Conservation (phyloP, 2,329 filamentous ascomycete genomes). For the Botrytis hyacinthi region DNA sequence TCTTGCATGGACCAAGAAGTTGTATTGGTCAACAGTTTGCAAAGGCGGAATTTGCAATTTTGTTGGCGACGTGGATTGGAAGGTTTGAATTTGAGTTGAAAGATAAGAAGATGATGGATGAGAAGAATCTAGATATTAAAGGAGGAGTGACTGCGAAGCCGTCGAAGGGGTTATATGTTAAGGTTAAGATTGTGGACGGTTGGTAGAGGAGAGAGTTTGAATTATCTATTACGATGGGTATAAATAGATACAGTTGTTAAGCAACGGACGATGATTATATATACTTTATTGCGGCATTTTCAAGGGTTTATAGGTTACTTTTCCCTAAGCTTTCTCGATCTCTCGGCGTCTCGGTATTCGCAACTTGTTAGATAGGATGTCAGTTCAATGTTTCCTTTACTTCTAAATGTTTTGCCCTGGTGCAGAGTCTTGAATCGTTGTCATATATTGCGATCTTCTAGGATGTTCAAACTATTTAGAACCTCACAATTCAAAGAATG, state of each 20-base stretch:
- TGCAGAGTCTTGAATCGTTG: neutral
- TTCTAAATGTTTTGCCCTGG: neutral
- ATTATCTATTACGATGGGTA: neutral
- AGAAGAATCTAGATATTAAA: constrained; percentile 65
- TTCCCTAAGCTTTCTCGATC: neutral
- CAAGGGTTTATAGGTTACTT: neutral
- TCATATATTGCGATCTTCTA: neutral
- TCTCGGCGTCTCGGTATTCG: neutral
- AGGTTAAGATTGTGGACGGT: constrained; percentile 62
- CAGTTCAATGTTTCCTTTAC: neutral
- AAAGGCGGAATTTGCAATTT: constrained; percentile 77
- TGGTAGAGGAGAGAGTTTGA: constrained; percentile 50
- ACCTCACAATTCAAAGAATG: neutral
- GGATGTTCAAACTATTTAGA: neutral
- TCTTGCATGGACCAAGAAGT: constrained; percentile 79
- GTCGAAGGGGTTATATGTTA: constrained; percentile 67
- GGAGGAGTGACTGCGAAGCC: constrained; percentile 71
- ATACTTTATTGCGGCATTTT: neutral
- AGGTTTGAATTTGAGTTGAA: constrained; percentile 63
- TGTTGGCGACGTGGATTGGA: constrained; percentile 75
- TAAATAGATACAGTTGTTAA: neutral
- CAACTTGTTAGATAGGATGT: neutral
- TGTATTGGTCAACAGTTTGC: constrained; percentile 85
- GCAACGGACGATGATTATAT: neutral
- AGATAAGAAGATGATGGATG: constrained; percentile 61